Percentiles rank a stretch among this genome's conserved stretches.
phyloP scores from a whole-genome alignment of 192 early-diverging fungal genomes.

The Coemansia sp. region DNA sequence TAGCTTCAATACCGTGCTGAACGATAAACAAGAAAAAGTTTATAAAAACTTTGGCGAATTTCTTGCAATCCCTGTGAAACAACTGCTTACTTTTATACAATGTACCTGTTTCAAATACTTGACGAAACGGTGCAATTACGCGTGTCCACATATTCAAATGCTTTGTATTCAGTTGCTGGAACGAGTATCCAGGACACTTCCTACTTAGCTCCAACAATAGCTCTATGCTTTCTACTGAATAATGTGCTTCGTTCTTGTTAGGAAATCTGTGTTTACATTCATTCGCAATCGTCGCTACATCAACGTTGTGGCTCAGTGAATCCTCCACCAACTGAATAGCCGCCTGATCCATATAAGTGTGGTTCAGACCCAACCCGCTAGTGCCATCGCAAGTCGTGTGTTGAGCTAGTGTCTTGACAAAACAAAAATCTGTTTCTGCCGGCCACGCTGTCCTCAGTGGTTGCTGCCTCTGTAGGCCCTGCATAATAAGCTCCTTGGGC shows the following conservation, averaged over 20 bases:
- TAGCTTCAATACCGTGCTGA: neutral
- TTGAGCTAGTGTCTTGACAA: slow-evolving; percentile 27
- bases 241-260: slow-evolving; percentile 28
- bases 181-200: slow-evolving; percentile 21
- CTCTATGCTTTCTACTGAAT: slow-evolving; percentile 25
- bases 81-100: slow-evolving; percentile 36
- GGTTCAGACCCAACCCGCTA: slow-evolving; percentile 20
- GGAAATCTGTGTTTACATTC: neutral
- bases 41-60: slow-evolving; percentile 43
- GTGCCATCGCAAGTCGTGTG: slow-evolving; percentile 29
- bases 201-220: slow-evolving; percentile 27
- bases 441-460: slow-evolving; percentile 5
- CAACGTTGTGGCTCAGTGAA: slow-evolving; percentile 8
- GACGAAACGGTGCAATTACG: slow-evolving; percentile 33
- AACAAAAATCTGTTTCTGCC: slow-evolving; percentile 22
- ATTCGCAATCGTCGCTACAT: neutral
- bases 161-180: slow-evolving; percentile 52
- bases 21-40: slow-evolving; percentile 16
- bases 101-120: slow-evolving; percentile 19
- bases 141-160: slow-evolving; percentile 54
- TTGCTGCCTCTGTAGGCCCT: neutral
- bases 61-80: slow-evolving; percentile 46
- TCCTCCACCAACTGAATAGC: slow-evolving; percentile 29
- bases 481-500: neutral
- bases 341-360: slow-evolving; percentile 27